These are phyloP conservation scores for Colletotrichum tamarilloi DNA, from an alignment of 2,329 filamentous ascomycete genomes.

Conservation along the genomic window DNA sequence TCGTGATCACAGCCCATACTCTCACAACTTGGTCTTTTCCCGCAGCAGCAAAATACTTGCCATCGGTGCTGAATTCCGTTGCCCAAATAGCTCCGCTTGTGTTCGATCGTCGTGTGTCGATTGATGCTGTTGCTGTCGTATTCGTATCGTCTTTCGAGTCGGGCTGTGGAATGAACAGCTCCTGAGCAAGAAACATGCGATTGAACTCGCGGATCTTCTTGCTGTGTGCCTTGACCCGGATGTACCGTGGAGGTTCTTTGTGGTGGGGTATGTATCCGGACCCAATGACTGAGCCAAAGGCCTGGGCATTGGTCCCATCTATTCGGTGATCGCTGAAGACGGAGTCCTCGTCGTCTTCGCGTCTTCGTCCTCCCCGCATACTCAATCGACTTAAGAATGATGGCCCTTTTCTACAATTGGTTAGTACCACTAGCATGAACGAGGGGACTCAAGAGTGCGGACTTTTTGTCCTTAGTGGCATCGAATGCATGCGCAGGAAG, in stretches of 20 bases:
- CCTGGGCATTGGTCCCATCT: slow-evolving; percentile 84
- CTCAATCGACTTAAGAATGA: slow-evolving; percentile 88
- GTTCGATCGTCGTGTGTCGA: slow-evolving; percentile 38
- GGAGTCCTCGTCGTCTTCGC: slow-evolving; percentile 75
- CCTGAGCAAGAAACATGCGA: slow-evolving; percentile 90
- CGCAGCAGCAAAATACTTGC: slow-evolving; percentile 89
- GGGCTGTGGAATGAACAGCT: slow-evolving; percentile 63
- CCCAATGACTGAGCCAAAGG: slow-evolving; percentile 82
- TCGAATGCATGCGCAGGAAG: slow-evolving; percentile 54
- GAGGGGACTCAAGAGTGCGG: slow-evolving; percentile 40
- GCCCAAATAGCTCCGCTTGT: slow-evolving; percentile 83
- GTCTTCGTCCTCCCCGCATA: slow-evolving; percentile 81
- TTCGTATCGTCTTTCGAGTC: slow-evolving; percentile 9
- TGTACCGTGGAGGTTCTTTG: slow-evolving; percentile 90
- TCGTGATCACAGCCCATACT: slow-evolving; percentile 90
- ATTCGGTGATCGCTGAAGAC: slow-evolving; percentile 75
- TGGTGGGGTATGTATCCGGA: slow-evolving; percentile 83
- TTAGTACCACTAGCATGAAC: neutral
- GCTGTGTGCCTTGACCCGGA: slow-evolving; percentile 83
- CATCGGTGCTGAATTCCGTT: slow-evolving; percentile 91
- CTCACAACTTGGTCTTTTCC: slow-evolving; percentile 88
- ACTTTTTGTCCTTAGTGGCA: slow-evolving; percentile 73
- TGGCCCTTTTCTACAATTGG: slow-evolving; percentile 75
- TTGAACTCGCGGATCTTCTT: slow-evolving; percentile 88
- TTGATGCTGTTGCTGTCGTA: slow-evolving; percentile 53